Base-by-base conservation (phyloP, 495 filamentous ascomycete genomes). In the Lasiosphaeria hispida region DNA sequence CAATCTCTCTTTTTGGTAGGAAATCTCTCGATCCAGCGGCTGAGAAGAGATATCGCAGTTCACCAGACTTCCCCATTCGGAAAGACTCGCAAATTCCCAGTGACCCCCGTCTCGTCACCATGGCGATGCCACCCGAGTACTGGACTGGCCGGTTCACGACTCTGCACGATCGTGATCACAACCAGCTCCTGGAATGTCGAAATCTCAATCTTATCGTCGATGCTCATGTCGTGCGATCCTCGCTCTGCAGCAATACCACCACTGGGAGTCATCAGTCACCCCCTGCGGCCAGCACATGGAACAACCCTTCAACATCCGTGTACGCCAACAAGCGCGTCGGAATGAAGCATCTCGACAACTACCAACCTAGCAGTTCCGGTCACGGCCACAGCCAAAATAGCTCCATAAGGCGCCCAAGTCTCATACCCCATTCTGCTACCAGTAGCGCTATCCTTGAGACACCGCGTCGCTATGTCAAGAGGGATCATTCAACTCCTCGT, bases 61-160 rank as follows among this genome's bases (percentile, higher is more conserved):
- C 18, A 10, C 53, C 9, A 18, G 41, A 49, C 4, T 35, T 11
- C 7, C 10, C 48, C 17, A 11, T 33, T 49, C 30, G 33, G n/a
- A 18, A 42, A 13, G 19, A 37, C 10, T 40, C 55, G 35, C 23
- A 38, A 19, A 23, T 18, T 14, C 39, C 59, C 0, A 19, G 17
- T 39, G 57, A 70, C 43, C 60, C 59, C 4, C 61, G 60, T 3
- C 47, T 61, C 4, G 54, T 77, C 5, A 50, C 62, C 13, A 63
- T 53, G 0, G 72, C 72, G 3, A 71, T 72, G 65, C 48, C 66
- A 1, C 58, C 69, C 0, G 19, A 60, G 7, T 85, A 80, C 65
- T 86, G 84, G 84, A 63, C 77, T 0, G 84, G 84, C 11, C 80
- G 84, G 7, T 81, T 83, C 61, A 63, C 74, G 23, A 69, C 80